Evolutionary conservation across 2,329 filamentous ascomycete species (phyloP), one percentile per base, ranked within the genome.

Genomic region (Dothistroma septosporum): DNA sequence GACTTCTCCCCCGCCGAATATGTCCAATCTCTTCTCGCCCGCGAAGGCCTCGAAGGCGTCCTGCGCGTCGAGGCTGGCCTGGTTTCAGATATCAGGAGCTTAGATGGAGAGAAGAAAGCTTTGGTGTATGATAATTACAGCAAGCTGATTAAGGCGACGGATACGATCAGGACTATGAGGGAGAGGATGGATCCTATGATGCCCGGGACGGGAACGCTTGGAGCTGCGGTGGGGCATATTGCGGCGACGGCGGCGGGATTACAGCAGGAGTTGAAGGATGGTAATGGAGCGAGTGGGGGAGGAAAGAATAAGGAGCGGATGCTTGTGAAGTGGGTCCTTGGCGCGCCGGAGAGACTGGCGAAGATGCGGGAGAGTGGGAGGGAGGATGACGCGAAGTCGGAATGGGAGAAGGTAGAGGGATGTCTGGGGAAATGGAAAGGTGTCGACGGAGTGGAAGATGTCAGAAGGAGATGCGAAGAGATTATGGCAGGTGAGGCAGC

Each of bases 111-210:
- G 81, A 89, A 94, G 76, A 99, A 99, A 78, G 92, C 93, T 1
- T 78, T 99, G 63, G 94, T 99, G 4, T 99, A 99, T 75, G 93
- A 99, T 75, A 99, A 99, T 74, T 99, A 97, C 76, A 94, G 89
- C 68, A 97, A 97, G 77, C 78, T 99, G 67, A 97, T 99, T 67
- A 85, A 88, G n/a, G 94, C 94, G 0, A 97, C 95, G 11, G 93
- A 96, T 76, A 97, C 93, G 2, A 99, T 99, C 70, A 85, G 90
- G 54, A 91, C 90, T 80, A 92, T 94, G 90, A 82, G 90, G 60
- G 82, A 85, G 33, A 91, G 87, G 65, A 92, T 93, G 89, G 89
- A 92, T 69, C 89, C 88, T 3, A 73, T 92, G 52, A 88, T 88
- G 61, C 88, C 89, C 1, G 86, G 89, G 75, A 88, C 87, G 1